These are phyloP conservation scores for Fraxinus floribunda DNA, from an alignment of 305 asterid genomes.

Conservation along the genomic window DNA sequence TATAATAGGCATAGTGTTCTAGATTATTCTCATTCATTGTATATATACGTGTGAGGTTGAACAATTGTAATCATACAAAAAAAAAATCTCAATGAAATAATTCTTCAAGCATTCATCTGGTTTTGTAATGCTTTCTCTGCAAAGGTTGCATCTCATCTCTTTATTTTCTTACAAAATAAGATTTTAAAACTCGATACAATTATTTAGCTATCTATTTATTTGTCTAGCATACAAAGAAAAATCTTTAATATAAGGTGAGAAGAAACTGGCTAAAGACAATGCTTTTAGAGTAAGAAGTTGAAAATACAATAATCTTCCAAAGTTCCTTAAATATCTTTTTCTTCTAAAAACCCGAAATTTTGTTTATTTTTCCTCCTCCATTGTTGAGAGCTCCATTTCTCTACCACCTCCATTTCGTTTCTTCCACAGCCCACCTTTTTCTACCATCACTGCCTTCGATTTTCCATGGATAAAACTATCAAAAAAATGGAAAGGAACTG, in stretches of 20 bases:
- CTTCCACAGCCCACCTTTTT: not conserved
- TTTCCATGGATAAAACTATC: not conserved
- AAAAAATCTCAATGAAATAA: too few relatives aligned
- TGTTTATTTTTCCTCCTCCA: not conserved
- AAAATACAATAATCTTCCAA: not conserved
- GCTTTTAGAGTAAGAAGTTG: not conserved
- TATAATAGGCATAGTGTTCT: too few relatives aligned
- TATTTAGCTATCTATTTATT: not conserved
- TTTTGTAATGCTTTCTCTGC: too few relatives aligned
- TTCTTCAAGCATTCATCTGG: too few relatives aligned
- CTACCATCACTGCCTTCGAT: not conserved
- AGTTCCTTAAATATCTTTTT: not conserved
- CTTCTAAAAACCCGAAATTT: not conserved
- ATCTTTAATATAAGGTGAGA: not conserved
- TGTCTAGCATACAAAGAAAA: not conserved
- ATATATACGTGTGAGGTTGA: too few relatives aligned
- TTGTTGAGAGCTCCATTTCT: not conserved
- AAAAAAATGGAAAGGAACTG: constrained; percentile 27
- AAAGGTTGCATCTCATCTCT: too few relatives aligned
- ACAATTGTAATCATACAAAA: too few relatives aligned
- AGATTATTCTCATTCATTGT: too few relatives aligned
- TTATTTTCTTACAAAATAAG: not conserved
- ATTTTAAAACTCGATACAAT: too few relatives aligned
- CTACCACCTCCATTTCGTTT: not conserved
- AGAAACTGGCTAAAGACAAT: too few relatives aligned